Percentiles rank a stretch among this genome's conserved stretches.
Evolutionary conservation across 805 yeast genomes (phyloP).

Genomic region (Priceomyces fermenticarens): DNA sequence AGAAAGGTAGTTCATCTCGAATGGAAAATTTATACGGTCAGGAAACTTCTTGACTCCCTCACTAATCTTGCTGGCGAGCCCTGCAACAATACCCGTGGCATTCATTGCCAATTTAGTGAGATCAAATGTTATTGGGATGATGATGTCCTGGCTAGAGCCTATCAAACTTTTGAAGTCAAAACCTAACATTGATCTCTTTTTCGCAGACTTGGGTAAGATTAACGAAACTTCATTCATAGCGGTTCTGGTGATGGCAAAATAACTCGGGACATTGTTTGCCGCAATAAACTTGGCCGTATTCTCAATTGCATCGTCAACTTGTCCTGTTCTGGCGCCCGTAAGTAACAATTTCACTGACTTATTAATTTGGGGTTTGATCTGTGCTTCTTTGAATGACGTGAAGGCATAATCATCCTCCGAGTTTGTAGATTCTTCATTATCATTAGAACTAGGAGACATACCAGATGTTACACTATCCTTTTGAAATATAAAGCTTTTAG

Average conservation of each 20-base stretch:
- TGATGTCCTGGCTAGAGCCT: conserved; percentile 56
- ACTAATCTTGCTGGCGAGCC: conserved; percentile 51
- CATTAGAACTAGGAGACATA: background rate
- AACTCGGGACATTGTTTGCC: conserved; percentile 30
- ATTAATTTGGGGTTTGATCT: conserved; percentile 46
- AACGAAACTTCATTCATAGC: conserved; percentile 50
- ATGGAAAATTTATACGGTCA: conserved; percentile 16
- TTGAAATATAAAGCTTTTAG: conserved; percentile 38
- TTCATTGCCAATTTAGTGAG: conserved; percentile 53
- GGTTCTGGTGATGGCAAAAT: conserved; percentile 53
- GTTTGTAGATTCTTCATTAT: background rate
- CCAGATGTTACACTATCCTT: background rate
- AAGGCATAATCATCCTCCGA: conserved; percentile 22
- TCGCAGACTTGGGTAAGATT: conserved; percentile 41
- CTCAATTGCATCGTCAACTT: conserved; percentile 37
- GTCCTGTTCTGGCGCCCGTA: conserved; percentile 59
- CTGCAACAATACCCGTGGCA: conserved; percentile 65
- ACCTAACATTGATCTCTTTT: conserved; percentile 33
- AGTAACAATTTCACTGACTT: conserved; percentile 40
- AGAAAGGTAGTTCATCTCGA: conserved; percentile 57
- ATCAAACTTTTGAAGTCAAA: conserved; percentile 41
- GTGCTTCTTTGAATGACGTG: conserved; percentile 28
- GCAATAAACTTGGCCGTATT: conserved; percentile 41
- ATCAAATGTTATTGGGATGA: conserved; percentile 57
- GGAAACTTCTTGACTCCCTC: conserved; percentile 22